Evolutionary conservation across 83 land plant species (phyloP), one percentile per base, ranked within the genome.

Genomic region (Larix sibirica): DNA sequence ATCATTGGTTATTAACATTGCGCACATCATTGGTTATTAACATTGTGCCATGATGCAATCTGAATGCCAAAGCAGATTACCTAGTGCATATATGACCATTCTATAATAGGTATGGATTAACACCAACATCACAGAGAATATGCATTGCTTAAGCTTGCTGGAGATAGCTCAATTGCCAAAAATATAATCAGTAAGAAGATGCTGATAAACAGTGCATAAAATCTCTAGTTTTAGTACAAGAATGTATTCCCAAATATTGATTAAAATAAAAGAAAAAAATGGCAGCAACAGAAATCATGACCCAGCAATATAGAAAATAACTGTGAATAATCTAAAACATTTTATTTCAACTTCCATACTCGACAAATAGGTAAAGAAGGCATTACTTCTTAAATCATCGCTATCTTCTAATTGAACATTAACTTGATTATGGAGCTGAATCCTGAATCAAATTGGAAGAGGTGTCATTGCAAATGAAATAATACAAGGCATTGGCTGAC

Each of bases 391-490:
- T 54, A 54, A 54, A 54, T 54, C 58, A 12, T 12, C 10, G 58
- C 10, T 54, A 54, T 54, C 50, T 73, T 42, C 73, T 42, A n/a
- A 44, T 44, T 40, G 44, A 21, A 73, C 56, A 73, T n/a, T 40
- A 73, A 73, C 58, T 28, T 71, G 77, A 50, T 50, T 21, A 73
- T 42, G n/a, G 54, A 73, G 10, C 42, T 73, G 77, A 42, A 44
- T n/a, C 4, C 10, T 40, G 12, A 73, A 44, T 40, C 56, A 73
- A 73, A 21, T 69, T 40, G 8, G 56, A 73, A 73, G 77, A 73
- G 77, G 38, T 44, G 58, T 42, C 77, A 20, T n/a, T 73, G 77
- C 23, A 73, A 73, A 73, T 3, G 21, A 44, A 73, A 73, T 73
- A 73, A n/a, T 50, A 73, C 26, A 42, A 73, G 56, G 77, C 36